Conservation (phyloP, 177 flowering plant species). For the Tripterygium wilfordii region DNA sequence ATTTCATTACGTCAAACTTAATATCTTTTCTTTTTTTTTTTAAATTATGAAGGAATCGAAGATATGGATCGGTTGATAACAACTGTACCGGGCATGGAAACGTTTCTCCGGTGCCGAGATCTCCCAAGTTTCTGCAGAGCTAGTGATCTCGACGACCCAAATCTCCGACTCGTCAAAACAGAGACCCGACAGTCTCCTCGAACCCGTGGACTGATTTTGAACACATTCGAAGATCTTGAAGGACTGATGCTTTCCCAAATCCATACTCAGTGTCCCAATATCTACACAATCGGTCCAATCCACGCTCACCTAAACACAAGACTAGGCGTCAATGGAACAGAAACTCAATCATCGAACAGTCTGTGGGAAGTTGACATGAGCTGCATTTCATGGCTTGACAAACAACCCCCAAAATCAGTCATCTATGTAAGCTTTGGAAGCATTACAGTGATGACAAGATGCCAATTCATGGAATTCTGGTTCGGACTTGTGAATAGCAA, state of each 20-base stretch:
- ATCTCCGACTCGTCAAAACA: constrained; percentile 3
- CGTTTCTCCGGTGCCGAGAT: constrained; percentile 35
- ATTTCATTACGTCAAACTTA: neutral
- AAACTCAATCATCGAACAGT: constrained; percentile 16
- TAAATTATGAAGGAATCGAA: constrained; percentile 10
- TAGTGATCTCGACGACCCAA: constrained; percentile 8
- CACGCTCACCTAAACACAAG: constrained; percentile 26
- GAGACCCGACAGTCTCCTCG: constrained; percentile 16
- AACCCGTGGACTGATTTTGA: constrained; percentile 32
- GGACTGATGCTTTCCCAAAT: constrained; percentile 30
- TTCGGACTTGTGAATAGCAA: constrained; percentile 20
- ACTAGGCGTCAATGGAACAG: neutral
- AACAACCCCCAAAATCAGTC: constrained; percentile 22
- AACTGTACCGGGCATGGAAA: constrained; percentile 35
- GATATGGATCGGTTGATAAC: constrained; percentile 35
- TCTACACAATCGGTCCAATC: constrained; percentile 50
- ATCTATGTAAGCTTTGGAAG: constrained; percentile 36
- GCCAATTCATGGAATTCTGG: constrained; percentile 20
- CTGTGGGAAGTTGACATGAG: constrained; percentile 12
- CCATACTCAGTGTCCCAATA: constrained; percentile 23
- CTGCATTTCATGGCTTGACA: constrained; percentile 28
- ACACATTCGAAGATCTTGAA: constrained; percentile 58
- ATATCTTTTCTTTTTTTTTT: neutral
- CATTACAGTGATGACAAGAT: neutral
- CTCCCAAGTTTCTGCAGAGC: constrained; percentile 36